These are phyloP conservation scores for Globisporangium lucens DNA, from an alignment of 352 stramenopile genomes.

Conservation along the genomic window DNA sequence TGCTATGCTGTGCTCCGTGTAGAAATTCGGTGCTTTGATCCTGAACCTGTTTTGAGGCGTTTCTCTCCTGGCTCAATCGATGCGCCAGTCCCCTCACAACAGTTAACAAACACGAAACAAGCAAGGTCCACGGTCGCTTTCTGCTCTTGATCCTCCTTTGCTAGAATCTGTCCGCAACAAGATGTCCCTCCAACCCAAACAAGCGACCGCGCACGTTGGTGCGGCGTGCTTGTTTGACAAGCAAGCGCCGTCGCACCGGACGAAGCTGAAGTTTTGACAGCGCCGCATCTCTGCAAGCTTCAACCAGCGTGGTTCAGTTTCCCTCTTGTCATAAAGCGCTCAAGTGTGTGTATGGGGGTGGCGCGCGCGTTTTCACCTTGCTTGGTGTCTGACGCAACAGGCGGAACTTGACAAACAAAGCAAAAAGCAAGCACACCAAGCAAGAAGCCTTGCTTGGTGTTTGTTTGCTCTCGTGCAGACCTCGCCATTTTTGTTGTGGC, in stretches of 20 bases:
- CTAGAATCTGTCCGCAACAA: too few species aligned
- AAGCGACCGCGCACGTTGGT: too few species aligned
- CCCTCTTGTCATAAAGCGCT: slow-evolving; percentile 2
- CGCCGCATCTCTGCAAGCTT: slow-evolving; percentile 10
- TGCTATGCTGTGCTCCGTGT: too few species aligned
- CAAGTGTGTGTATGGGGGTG: not conserved
- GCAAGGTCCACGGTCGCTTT: too few species aligned
- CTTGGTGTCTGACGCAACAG: not conserved
- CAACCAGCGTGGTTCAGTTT: slow-evolving; percentile 1
- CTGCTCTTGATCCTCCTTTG: too few species aligned
- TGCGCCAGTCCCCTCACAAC: too few species aligned
- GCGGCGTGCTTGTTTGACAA: not conserved
- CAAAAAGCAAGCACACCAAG: not conserved
- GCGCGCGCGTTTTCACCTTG: not conserved
- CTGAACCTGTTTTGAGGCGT: not conserved
- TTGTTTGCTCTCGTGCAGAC: not conserved
- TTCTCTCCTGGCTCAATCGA: not conserved
- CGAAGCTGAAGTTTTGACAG: slow-evolving; percentile 9
- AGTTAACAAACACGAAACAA: too few species aligned
- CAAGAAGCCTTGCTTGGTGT: not conserved
- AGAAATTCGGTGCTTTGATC: not conserved
- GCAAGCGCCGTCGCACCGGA: not conserved
- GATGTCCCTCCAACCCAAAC: too few species aligned
- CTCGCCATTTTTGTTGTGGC: not conserved
- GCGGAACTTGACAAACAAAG: not conserved